Conservation (phyloP, 2,329 filamentous ascomycete genomes). For the Cylindrodendrum hubeiense region DNA sequence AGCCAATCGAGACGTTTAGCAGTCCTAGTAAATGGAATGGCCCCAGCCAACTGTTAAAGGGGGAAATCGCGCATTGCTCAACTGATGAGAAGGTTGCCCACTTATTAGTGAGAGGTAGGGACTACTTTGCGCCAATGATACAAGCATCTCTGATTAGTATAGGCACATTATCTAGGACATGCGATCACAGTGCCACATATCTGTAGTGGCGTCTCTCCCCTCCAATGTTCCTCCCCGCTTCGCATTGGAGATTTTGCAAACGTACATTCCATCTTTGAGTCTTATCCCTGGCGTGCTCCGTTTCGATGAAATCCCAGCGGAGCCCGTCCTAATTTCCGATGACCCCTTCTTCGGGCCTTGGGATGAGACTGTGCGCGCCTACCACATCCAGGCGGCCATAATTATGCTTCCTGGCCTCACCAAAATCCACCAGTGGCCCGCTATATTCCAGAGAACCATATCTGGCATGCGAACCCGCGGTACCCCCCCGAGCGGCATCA, state of each 20-base stretch:
- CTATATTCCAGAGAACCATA: not conserved
- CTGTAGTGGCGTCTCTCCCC: conserved; percentile 2
- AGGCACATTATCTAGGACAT: not conserved
- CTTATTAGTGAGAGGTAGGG: not conserved
- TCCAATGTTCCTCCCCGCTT: conserved; percentile 9
- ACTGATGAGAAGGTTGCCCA: too few relatives aligned
- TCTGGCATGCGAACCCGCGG: conserved; percentile 4
- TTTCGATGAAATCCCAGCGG: conserved; percentile 32
- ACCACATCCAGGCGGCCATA: conserved; percentile 29
- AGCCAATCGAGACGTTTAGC: too few relatives aligned
- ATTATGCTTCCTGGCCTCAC: not conserved
- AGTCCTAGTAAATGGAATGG: too few relatives aligned
- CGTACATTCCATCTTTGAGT: not conserved
- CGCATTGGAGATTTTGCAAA: conserved; percentile 1
- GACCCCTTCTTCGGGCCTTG: conserved; percentile 55
- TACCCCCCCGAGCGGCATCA: not conserved
- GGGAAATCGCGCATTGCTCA: too few relatives aligned
- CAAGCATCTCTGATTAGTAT: not conserved
- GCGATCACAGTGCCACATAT: conserved; percentile 3
- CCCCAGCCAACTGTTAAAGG: too few relatives aligned
- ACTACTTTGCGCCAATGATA: not conserved
- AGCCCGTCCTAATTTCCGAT: conserved; percentile 46
- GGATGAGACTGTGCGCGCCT: conserved; percentile 48
- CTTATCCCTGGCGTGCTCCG: conserved; percentile 6
- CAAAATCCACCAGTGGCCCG: not conserved